Percentiles rank a stretch among this genome's conserved stretches.
Evolutionary conservation across 2,329 filamentous ascomycete species (phyloP).

Genomic region (Chrysoporthe deuterocubensis): DNA sequence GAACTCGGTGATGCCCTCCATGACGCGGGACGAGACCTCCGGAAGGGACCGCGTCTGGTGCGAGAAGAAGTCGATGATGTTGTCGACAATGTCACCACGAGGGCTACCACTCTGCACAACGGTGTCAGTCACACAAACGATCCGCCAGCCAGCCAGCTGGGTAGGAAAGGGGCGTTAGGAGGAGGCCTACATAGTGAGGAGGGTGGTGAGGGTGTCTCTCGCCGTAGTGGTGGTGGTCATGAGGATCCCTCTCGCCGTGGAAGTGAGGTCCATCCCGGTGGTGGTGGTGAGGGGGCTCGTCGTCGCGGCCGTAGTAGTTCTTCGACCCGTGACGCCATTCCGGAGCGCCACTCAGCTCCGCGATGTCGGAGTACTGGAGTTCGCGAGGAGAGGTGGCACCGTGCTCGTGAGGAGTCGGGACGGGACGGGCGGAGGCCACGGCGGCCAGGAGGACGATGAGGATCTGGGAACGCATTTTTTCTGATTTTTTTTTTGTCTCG

Average conservation of each 20-base stretch:
- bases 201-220: background rate
- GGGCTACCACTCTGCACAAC: background rate
- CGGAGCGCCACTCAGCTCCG: background rate
- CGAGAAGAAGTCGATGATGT: constrained; percentile 6
- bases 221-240: background rate
- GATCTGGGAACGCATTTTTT: constrained; percentile 9
- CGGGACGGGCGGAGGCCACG: constrained; percentile 12
- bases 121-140: background rate
- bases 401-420: background rate
- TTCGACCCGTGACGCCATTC: background rate
- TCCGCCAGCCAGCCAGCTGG: too few species aligned
- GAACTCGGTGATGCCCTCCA: background rate
- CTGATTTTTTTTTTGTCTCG: background rate
- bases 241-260: constrained; percentile 1
- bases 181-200: background rate
- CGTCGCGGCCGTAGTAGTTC: background rate
- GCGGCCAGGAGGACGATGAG: constrained; percentile 12
- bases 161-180: too few species aligned
- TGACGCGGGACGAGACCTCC: constrained; percentile 3
- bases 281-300: background rate
- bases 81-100: background rate
- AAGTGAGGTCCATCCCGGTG: background rate
- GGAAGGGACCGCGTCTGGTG: constrained; percentile 10
- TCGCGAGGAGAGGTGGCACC: constrained; percentile 3
- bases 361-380: constrained; percentile 15